phyloP scores from a whole-genome alignment of 2,329 filamentous ascomycete species.

The Beauveria bassiana region DNA sequence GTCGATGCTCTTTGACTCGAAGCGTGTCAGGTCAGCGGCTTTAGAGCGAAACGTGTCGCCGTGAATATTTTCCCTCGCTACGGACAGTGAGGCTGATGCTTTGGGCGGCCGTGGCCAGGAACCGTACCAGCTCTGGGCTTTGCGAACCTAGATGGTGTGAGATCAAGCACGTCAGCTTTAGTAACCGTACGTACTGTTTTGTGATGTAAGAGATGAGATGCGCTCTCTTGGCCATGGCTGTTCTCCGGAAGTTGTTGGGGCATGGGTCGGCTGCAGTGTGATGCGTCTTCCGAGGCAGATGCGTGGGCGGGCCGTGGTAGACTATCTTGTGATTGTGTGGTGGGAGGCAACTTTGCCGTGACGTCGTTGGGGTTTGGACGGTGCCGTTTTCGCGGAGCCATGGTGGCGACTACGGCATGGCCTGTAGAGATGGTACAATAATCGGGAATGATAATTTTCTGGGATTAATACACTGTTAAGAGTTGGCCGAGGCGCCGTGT shows the following conservation, averaged over 20 bases:
- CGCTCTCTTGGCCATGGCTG: neutral
- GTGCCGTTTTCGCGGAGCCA: conserved; percentile 28
- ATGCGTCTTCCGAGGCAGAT: conserved; percentile 14
- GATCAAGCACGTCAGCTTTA: conserved; percentile 3
- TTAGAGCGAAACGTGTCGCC: conserved; percentile 44
- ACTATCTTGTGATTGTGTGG: conserved; percentile 14
- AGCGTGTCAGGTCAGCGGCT: conserved; percentile 43
- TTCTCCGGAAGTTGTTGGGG: conserved; percentile 1
- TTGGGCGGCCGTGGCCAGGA: conserved; percentile 51
- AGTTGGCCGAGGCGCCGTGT: conserved; percentile 1
- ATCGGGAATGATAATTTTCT: neutral
- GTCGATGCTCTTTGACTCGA: conserved; percentile 35
- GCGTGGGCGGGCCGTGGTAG: conserved; percentile 6
- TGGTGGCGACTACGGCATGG: conserved; percentile 12
- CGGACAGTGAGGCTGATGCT: conserved; percentile 49
- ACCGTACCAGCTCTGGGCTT: conserved; percentile 54
- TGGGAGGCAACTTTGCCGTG: conserved; percentile 12
- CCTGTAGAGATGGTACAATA: neutral
- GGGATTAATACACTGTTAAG: neutral
- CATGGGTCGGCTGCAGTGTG: conserved; percentile 6
- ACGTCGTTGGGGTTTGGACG: conserved; percentile 22
- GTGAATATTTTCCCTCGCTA: conserved; percentile 53
- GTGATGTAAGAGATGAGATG: conserved; percentile 3
- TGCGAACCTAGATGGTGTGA: conserved; percentile 33
- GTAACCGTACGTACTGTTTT: conserved; percentile 12